Base-by-base conservation (phyloP, 306 rosid species). In the Dalbergia oliveri region DNA sequence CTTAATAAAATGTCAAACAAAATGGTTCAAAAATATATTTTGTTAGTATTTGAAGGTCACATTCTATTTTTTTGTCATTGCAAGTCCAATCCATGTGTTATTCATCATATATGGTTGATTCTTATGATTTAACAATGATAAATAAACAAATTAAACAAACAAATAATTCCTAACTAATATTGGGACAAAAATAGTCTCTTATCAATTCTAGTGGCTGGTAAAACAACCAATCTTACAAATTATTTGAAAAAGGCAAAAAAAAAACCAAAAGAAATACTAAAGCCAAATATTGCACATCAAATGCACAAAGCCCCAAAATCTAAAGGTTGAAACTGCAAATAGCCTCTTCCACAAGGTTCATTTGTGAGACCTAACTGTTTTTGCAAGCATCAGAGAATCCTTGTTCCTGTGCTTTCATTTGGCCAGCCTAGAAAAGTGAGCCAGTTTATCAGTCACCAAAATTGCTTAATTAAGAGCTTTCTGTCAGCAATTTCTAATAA, bases 351-450 rank as follows among this genome's bases (percentile, higher is more conserved):
- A 31, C 39, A 33, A 9, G 31, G 44, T 63, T 79, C 75, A 84
- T 34, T 84, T 84, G 59, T 80, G 2, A 26, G 78, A 35, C 14
- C 84, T 84, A 74, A 44, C 78, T 59, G 84, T 0, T 39, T 81
- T 84, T 84, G 39, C 12, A 84, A 75, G 81, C 74, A 61, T 79
- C 84, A 69, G 75, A 81, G 53, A 73, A 73, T 0, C 3, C 82
- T 45, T 79, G 84, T 74, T 84, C 79, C 75, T 54, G 44, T 60
- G 26, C 79, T 71, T 79, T 35, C 31, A 26, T 26, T 54, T 90
- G 61, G 16, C 87, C 84, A 72, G 77, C 82, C 91, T 89, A 73
- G 76, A 84, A 34, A 3, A 72, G 14, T 43, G 60, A 68, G 51
- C n/a, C 16, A 75, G 5, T 1, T 43, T 64, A 66, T 44, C 12